Evolutionary conservation across 805 yeast species (phyloP).

Genomic region (Candida awuae): DNA sequence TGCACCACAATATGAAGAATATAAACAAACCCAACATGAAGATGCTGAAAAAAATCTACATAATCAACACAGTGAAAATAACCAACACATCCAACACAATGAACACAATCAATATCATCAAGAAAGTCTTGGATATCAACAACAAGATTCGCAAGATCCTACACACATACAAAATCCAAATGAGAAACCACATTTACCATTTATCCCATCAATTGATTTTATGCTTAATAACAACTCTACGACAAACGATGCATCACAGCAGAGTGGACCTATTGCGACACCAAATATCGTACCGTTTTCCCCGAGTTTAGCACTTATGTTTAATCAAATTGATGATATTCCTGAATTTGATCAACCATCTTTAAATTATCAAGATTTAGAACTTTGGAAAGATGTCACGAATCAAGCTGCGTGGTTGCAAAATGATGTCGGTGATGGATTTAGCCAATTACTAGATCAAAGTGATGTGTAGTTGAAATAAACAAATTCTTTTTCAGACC

Average conservation of each 20-base stretch:
- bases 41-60: too few species aligned
- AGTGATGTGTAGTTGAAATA: background rate
- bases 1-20: too few species aligned
- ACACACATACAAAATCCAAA: too few species aligned
- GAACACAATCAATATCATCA: too few species aligned
- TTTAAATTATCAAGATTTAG: slow-evolving; percentile 35
- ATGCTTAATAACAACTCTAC: background rate
- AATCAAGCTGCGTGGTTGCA: slow-evolving; percentile 69
- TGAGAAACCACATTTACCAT: too few species aligned
- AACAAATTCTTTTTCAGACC: background rate
- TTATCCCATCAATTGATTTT: background rate
- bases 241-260: too few species aligned
- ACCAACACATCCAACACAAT: too few species aligned
- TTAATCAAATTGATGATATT: slow-evolving; percentile 29
- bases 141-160: too few species aligned
- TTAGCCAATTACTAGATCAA: slow-evolving; percentile 18
- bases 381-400: slow-evolving; percentile 72
- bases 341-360: slow-evolving; percentile 30
- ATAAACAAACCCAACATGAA: too few species aligned
- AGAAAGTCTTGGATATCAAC: too few species aligned
- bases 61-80: too few species aligned
- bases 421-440: slow-evolving; percentile 36
- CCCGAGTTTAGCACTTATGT: slow-evolving; percentile 24
- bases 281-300: slow-evolving; percentile 17
- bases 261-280: background rate